Base-by-base conservation (phyloP, 495 filamentous ascomycete species). In the Tuber microsphaerosporum region DNA sequence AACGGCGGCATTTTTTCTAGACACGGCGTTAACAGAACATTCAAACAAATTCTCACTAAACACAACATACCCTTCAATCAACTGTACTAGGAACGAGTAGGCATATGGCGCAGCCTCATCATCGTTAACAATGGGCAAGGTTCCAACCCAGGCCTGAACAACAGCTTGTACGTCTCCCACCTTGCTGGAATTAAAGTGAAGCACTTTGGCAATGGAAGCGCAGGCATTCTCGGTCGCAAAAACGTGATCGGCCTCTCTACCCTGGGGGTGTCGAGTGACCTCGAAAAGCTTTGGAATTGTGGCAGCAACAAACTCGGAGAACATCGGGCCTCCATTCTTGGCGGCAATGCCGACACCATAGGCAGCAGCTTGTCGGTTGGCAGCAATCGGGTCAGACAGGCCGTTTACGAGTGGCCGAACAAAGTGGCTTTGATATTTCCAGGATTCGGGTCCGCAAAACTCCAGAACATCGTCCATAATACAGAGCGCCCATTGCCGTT, bases 381-480 rank as follows among this genome's bases (percentile, higher is more conserved):
- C 94, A 26, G 96, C 91, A 39, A 92, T 91, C 14, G 89, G 83
- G 83, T 99, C 96, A 75, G 86, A 88, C 84, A 97, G 89, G 71
- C 96, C 96, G 65, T 90, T 87, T 41, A 95, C 85, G 74, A 98
- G 86, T 31, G 95, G 93, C 81, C 93, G 89, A 79, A 93, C 89
- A 82, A 99, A 97, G 82, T 93, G 89, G 72, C 88, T 86, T 80
- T 91, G 90, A 83, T 94, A 98, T 77, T 88, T 88, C 88, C 90
- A 95, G 74, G 91, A 92, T 69, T 96, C 88, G 0, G 89, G 87
- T 8, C 93, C 93, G 81, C 94, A 98, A 86, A 97, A 99, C 82
- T 99, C 96, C 41, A 99, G 88, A 26, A 98, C 94, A 79, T 99
- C 96, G 82, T 99, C 96, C 88, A 97, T 92, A 81, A 99, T 97